Base-by-base conservation (phyloP, 495 filamentous ascomycete species). In the Massariosphaeria phaeospora region DNA sequence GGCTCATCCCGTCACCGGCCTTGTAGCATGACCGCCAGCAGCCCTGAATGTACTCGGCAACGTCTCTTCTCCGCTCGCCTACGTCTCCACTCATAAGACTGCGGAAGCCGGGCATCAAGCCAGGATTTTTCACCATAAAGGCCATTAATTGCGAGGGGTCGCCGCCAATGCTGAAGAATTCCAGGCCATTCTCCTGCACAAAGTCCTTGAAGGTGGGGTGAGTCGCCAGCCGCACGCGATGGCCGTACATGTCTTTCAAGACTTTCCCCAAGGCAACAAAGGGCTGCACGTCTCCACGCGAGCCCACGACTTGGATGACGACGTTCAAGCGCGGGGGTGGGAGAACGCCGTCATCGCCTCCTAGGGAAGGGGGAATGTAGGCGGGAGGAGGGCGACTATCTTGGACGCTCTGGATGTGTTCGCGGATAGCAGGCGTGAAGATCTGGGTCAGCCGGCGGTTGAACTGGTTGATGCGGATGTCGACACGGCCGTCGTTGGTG, bases 121-220 rank as follows among this genome's bases (percentile, higher is more conserved):
- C 84, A 11, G 86, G 84, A 67, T 93, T 88, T 65, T 88, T 88
- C 18, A 90, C 86, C 87, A 91, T 45, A 61, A 86, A 91, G 2
- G 84, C 79, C 87, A 93, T 93, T 21, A 93, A 76, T 61, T 87
- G 81, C 0, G 81, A 75, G 13, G 88, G 87, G 65, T 91, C 84
- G 25, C 87, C 87, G 10, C 87, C 86, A 30, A 91, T 87, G 39
- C 70, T 77, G 70, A 89, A 91, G 68, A 89, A 91, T 64, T 91
- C 87, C 3, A 91, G 70, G 0, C 79, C 83, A 62, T 81, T 79
- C n/a, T 84, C 77, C 47, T 79, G 72, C 18, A 91, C 78, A 49
- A 86, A 84, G 3, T 79, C 68, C 56, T 82, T 74, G 63, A 93
- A 93, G 11, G 77, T 78, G 2, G 78, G 71, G 68, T 93, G 87